Evolutionary conservation across 345 rosid species (phyloP).

Genomic region (Citrus inodora): DNA sequence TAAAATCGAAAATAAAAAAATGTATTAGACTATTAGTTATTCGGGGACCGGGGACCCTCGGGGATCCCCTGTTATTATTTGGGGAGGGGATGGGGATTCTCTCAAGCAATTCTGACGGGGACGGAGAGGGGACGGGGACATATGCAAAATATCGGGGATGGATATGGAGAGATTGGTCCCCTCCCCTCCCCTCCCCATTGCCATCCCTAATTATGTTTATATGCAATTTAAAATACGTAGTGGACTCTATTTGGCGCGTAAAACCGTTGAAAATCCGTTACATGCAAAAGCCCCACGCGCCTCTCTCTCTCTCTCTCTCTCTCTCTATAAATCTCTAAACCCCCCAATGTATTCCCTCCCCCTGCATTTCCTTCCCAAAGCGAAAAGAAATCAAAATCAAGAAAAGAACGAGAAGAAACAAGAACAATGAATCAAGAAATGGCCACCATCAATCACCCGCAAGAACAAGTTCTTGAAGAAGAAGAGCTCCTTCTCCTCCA

Average conservation of each 20-base stretch:
- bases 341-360: not conserved
- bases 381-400: not conserved
- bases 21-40: too few species aligned
- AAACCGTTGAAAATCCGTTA: not conserved
- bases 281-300: not conserved
- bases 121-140: too few species aligned
- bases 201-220: too few species aligned
- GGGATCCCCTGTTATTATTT: too few species aligned
- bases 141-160: too few species aligned
- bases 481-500: slow-evolving; percentile 1
- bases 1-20: too few species aligned
- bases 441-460: not conserved
- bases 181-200: too few species aligned
- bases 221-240: too few species aligned
- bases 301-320: not conserved
- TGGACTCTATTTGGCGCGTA: not conserved
- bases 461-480: not conserved
- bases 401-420: not conserved
- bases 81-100: too few species aligned
- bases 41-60: too few species aligned
- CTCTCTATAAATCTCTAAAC: not conserved
- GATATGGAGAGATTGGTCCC: too few species aligned
- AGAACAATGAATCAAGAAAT: not conserved
- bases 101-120: too few species aligned
- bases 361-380: not conserved